Conservation (phyloP, 495 filamentous ascomycete genomes). For the Ascobolus immersus region DNA sequence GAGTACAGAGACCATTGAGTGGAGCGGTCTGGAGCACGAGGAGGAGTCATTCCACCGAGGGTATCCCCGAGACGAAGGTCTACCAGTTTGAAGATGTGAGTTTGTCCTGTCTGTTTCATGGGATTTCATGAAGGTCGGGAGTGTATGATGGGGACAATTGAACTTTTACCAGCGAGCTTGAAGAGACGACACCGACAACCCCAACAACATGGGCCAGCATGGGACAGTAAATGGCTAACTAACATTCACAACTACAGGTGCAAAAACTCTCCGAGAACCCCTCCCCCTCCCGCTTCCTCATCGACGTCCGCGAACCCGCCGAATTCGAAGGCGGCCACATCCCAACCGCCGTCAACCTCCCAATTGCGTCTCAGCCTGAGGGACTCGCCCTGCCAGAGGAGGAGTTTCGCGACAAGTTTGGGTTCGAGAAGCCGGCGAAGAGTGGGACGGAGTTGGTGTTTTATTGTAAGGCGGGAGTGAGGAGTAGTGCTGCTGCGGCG, state of each 20-base stretch:
- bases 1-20: too few relatives aligned
- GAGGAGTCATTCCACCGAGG: too few relatives aligned
- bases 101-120: background rate
- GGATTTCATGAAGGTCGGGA: too few relatives aligned
- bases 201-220: too few relatives aligned
- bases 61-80: too few relatives aligned
- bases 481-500: slow-evolving; percentile 53
- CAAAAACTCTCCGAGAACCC: slow-evolving; percentile 12
- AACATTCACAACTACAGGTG: slow-evolving; percentile 9
- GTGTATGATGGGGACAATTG: too few relatives aligned
- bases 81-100: slow-evolving; percentile 8
- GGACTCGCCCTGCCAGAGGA: slow-evolving; percentile 43
- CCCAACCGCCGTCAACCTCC: slow-evolving; percentile 54
- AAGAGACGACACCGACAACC: too few relatives aligned
- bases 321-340: slow-evolving; percentile 57
- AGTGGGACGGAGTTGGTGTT: slow-evolving; percentile 41
- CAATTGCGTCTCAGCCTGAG: slow-evolving; percentile 50
- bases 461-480: slow-evolving; percentile 79
- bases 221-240: background rate
- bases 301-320: slow-evolving; percentile 64
- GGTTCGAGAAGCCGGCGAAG: slow-evolving; percentile 33
- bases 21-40: too few relatives aligned
- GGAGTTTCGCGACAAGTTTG: slow-evolving; percentile 55
- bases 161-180: too few relatives aligned
- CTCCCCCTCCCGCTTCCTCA: slow-evolving; percentile 16